Evolutionary conservation across 1,284 basidiomycete genomes (phyloP), one percentile per base, ranked within the genome.

Genomic region (Naganishia cerealis): DNA sequence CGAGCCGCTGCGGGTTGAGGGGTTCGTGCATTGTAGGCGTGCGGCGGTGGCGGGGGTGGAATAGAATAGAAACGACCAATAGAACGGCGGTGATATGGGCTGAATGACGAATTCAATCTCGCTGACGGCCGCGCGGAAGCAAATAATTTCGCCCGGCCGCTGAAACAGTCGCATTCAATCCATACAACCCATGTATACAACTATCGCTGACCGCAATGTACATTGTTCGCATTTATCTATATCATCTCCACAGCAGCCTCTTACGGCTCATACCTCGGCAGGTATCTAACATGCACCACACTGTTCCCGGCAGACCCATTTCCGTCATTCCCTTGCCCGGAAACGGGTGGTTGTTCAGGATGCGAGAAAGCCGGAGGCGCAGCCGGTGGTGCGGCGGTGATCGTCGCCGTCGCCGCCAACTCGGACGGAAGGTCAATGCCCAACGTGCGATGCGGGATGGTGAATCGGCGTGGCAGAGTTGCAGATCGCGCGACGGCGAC

Each of bases 181-280:
- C 43, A 18, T 46, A 46, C 43, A 46, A 46, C 43, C 43, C 43
- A 18, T 46, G 16, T 46, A 46, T 46, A 46, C 43, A 46, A 46
- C 43, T 46, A 18, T 18, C n/a, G 16, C 15, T 46, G 43, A 18
- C n/a, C 15, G 43, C 43, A 46, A 46, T n/a, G 15, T 33, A n/a
- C n/a, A 46, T 46, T 18, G 29, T 33, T 33, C 29, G 6, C 29
- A 33, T 3, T 2, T 6, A 33, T 33, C 3, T 33, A 33, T 33
- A 33, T 33, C 29, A 2, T 42, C 40, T 46, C 43, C 13, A 46
- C 16, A 10, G 7, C 21, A 24, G 6, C 15, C 46, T 18, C 24
- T 54, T 38, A 75, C n/a, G 75, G 75, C 69, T 76, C 75, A 67
- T 76, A 76, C 39, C 70, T 69, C 40, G 75, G 75, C 62, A 76